Conservation (phyloP, 345 rosid species). For the Alliaria petiolata region DNA sequence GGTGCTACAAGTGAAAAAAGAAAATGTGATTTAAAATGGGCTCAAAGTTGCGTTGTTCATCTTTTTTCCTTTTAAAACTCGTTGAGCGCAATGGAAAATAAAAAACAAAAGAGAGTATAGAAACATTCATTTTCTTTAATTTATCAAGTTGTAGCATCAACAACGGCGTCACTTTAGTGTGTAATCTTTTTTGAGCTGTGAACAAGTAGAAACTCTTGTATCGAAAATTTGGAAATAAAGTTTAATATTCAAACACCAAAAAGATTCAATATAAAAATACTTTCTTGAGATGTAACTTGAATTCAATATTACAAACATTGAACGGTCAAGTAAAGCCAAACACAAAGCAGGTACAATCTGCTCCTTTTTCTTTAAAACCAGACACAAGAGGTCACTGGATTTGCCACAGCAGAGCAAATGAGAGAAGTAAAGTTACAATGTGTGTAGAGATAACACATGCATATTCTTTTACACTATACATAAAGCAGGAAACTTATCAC, state of each 20-base stretch:
- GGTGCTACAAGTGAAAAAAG: conserved; percentile 8
- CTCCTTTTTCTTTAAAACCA: conserved; percentile 11
- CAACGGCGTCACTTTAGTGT: neutral
- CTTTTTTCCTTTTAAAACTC: neutral
- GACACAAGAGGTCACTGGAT: neutral
- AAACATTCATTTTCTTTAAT: neutral
- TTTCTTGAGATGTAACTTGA: neutral
- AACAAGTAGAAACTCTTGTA: conserved; percentile 13
- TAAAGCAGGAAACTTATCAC: conserved; percentile 11
- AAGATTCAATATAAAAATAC: neutral
- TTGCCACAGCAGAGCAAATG: conserved; percentile 11
- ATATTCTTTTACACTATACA: conserved; percentile 28
- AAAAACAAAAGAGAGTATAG: neutral
- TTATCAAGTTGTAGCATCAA: conserved; percentile 2
- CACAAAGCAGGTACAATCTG: conserved; percentile 11
- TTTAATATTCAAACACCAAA: neutral
- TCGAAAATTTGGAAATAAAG: neutral
- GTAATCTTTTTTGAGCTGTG: neutral
- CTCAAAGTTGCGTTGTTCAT: neutral
- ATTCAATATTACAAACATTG: conserved; percentile 13
- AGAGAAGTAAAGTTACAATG: conserved; percentile 6
- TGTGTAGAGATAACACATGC: conserved; percentile 14
- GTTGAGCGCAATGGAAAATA: neutral
- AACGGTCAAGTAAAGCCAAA: neutral
- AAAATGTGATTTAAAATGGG: conserved; percentile 2